phyloP scores from a whole-genome alignment of 2,329 filamentous ascomycete species.

The Fusarium incarnatum region DNA sequence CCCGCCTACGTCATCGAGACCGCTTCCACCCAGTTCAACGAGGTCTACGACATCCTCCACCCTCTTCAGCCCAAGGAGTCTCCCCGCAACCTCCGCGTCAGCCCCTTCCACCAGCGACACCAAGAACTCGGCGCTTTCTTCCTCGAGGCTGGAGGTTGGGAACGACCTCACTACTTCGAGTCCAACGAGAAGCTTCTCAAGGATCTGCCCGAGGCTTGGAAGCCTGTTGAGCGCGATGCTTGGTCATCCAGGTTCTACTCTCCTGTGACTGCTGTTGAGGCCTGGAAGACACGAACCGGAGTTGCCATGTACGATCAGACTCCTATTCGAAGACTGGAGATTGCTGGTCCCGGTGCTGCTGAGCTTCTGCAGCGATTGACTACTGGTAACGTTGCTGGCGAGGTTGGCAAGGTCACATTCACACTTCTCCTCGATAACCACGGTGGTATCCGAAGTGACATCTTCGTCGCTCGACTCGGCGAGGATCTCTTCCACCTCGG shows the following conservation, averaged over 20 bases:
- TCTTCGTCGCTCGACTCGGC: conserved; percentile 65
- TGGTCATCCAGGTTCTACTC: conserved; percentile 70
- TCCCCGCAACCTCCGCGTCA: conserved; percentile 68
- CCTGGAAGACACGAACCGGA: conserved; percentile 72
- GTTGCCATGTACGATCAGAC: conserved; percentile 74
- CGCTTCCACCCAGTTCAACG: conserved; percentile 70
- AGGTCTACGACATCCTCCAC: conserved; percentile 74
- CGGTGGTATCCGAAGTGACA: conserved; percentile 67
- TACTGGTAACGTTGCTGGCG: conserved; percentile 61
- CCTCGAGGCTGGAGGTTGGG: conserved; percentile 70
- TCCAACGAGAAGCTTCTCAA: conserved; percentile 64
- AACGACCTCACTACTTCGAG: conserved; percentile 72
- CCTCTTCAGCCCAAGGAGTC: conserved; percentile 68
- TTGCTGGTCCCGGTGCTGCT: conserved; percentile 67
- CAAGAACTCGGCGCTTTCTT: conserved; percentile 68
- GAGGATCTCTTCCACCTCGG: conserved; percentile 65
- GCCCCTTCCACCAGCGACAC: conserved; percentile 68
- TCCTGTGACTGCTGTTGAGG: conserved; percentile 68
- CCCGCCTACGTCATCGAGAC: conserved; percentile 68
- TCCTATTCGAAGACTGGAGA: conserved; percentile 67
- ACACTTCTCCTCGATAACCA: conserved; percentile 65
- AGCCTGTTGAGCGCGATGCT: conserved; percentile 65
- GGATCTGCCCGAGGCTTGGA: conserved; percentile 65
- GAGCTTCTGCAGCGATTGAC: conserved; percentile 66
- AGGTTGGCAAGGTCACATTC: conserved; percentile 64